Percentiles rank a stretch among this genome's conserved stretches.
Conservation (phyloP, 2,329 filamentous ascomycete genomes). For the Paramyrothecium sp. region DNA sequence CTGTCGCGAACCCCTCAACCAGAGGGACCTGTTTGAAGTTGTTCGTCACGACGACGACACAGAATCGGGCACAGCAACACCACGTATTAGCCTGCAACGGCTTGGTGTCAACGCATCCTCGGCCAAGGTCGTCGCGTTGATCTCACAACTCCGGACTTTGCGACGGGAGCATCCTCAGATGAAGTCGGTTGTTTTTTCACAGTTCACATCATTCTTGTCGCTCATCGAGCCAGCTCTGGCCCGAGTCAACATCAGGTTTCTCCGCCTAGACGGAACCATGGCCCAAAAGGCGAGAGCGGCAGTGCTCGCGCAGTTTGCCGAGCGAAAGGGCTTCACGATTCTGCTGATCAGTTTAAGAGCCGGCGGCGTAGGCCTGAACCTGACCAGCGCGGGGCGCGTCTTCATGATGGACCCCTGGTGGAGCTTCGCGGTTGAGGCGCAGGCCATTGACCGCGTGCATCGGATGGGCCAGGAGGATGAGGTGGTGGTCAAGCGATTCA, state of each 20-base stretch:
- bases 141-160: constrained; percentile 70
- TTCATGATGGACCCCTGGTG: constrained; percentile 99
- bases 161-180: constrained; percentile 64
- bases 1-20: constrained; percentile 80
- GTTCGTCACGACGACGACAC: constrained; percentile 70
- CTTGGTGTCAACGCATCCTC: constrained; percentile 68
- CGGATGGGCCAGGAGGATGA: constrained; percentile 90
- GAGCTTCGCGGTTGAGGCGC: constrained; percentile 94
- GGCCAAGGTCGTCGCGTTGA: constrained; percentile 81
- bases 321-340: constrained; percentile 61
- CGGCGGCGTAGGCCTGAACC: constrained; percentile 89
- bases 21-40: constrained; percentile 88
- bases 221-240: constrained; percentile 81
- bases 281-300: constrained; percentile 78
- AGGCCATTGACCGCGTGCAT: constrained; percentile 96
- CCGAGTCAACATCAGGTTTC: constrained; percentile 68
- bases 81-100: constrained; percentile 60
- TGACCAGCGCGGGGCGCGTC: constrained; percentile 84
- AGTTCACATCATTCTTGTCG: constrained; percentile 95
- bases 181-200: constrained; percentile 93
- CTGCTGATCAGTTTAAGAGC: constrained; percentile 83
- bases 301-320: constrained; percentile 72
- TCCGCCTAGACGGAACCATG: constrained; percentile 93
- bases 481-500: constrained; percentile 83
- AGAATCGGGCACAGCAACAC: constrained; percentile 39